phyloP scores from a whole-genome alignment of 164 flowering plant species.

The Malania oleifera region DNA sequence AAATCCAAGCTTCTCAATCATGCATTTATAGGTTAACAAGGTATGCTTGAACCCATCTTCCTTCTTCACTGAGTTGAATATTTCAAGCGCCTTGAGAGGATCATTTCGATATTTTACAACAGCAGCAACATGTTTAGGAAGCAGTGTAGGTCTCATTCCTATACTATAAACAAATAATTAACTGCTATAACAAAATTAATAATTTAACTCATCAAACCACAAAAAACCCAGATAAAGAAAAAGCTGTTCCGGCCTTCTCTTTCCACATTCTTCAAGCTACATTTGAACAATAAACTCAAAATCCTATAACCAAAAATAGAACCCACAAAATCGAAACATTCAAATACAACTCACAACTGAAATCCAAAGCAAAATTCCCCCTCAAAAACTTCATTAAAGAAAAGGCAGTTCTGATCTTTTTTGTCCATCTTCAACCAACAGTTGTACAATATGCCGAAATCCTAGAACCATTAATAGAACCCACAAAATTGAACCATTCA shows the following conservation, averaged over 20 bases:
- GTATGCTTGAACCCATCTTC: conserved; percentile 84
- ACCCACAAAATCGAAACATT: too few relatives aligned
- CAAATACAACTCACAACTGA: too few relatives aligned
- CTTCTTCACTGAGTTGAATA: conserved; percentile 54
- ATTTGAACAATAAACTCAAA: background rate
- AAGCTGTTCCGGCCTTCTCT: background rate
- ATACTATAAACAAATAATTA: background rate
- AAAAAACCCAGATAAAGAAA: background rate
- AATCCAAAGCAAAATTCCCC: too few relatives aligned
- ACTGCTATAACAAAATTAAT: conserved; percentile 2
- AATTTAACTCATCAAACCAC: conserved; percentile 1
- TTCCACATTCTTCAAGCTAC: background rate
- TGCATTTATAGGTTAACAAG: conserved; percentile 62
- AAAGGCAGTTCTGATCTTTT: background rate
- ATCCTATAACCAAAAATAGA: too few relatives aligned
- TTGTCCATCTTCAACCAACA: background rate
- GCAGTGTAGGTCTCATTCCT: conserved; percentile 43
- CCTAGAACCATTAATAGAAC: too few relatives aligned
- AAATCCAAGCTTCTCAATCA: conserved; percentile 68
- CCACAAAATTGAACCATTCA: too few relatives aligned
- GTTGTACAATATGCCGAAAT: too few relatives aligned
- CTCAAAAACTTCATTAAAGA: background rate
- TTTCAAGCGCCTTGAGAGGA: conserved; percentile 71
- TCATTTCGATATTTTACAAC: conserved; percentile 67
- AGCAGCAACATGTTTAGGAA: conserved; percentile 75